phyloP scores from a whole-genome alignment of 1,139 yeast species.

The Saccharomycopsis hybrid region DNA sequence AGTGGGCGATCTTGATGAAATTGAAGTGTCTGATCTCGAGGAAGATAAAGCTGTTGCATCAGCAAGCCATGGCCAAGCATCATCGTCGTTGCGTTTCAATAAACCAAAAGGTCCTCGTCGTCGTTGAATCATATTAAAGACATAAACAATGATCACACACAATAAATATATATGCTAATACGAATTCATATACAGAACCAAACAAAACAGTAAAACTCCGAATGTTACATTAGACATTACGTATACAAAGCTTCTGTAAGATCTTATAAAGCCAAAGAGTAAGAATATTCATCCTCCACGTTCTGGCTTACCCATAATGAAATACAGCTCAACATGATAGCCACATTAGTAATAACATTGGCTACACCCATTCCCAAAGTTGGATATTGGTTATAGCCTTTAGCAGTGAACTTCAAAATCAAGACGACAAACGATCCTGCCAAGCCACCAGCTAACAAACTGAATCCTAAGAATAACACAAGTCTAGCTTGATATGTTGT shows the following conservation, averaged over 20 bases:
- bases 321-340: conserved; percentile 82
- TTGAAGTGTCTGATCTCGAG: conserved; percentile 18
- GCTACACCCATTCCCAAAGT: conserved; percentile 93
- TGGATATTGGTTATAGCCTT: conserved; percentile 69
- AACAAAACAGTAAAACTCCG: too few relatives aligned
- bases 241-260: too few relatives aligned
- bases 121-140: conserved; percentile 2
- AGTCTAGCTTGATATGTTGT: conserved; percentile 94
- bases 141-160: too few relatives aligned
- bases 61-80: conserved; percentile 18
- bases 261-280: conserved; percentile 71
- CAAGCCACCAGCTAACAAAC: conserved; percentile 87
- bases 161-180: too few relatives aligned
- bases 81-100: too few relatives aligned
- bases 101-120: conserved; percentile 49
- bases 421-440: conserved; percentile 89
- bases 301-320: conserved; percentile 93
- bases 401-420: conserved; percentile 74
- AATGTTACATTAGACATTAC: too few relatives aligned
- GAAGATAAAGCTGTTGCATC: conserved; percentile 1
- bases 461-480: conserved; percentile 83
- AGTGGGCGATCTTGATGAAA: conserved; percentile 20
- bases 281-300: conserved; percentile 91
- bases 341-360: conserved; percentile 73
- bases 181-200: too few relatives aligned